phyloP scores from a whole-genome alignment of 2,329 filamentous ascomycete genomes.

The Penicillium sp. region DNA sequence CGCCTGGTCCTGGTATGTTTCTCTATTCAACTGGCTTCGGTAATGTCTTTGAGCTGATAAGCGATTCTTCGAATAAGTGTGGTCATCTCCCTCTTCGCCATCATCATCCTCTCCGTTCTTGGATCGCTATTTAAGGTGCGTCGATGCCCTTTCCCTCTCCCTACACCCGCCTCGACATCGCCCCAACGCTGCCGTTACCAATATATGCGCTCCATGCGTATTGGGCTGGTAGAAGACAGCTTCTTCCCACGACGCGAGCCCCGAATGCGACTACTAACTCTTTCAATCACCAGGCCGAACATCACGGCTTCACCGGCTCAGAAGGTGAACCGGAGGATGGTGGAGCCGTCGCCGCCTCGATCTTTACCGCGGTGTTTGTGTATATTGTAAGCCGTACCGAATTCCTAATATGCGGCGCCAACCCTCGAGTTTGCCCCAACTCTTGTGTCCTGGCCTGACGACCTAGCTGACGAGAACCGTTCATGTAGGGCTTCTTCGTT shows the following conservation, averaged over 20 bases:
- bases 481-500: conserved; percentile 76
- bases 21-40: neutral
- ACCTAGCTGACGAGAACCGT: neutral
- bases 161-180: neutral
- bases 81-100: conserved; percentile 67
- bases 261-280: neutral
- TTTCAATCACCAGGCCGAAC: conserved; percentile 57
- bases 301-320: conserved; percentile 83
- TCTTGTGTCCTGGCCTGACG: neutral
- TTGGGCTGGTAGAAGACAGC: neutral
- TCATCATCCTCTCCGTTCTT: conserved; percentile 68
- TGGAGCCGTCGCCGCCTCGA: conserved; percentile 77
- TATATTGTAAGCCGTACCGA: conserved; percentile 72
- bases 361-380: conserved; percentile 86
- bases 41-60: conserved; percentile 25
- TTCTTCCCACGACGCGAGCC: neutral
- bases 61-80: conserved; percentile 59
- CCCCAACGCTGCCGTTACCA: neutral
- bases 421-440: neutral
- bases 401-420: neutral
- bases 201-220: neutral
- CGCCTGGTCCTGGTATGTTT: conserved; percentile 88
- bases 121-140: conserved; percentile 74
- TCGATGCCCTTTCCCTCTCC: conserved; percentile 23
- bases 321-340: conserved; percentile 73